Percentiles rank a stretch among this genome's conserved stretches.
These are phyloP conservation scores for Plantago major DNA, from an alignment of 257 asterid genomes.

Conservation along the genomic window DNA sequence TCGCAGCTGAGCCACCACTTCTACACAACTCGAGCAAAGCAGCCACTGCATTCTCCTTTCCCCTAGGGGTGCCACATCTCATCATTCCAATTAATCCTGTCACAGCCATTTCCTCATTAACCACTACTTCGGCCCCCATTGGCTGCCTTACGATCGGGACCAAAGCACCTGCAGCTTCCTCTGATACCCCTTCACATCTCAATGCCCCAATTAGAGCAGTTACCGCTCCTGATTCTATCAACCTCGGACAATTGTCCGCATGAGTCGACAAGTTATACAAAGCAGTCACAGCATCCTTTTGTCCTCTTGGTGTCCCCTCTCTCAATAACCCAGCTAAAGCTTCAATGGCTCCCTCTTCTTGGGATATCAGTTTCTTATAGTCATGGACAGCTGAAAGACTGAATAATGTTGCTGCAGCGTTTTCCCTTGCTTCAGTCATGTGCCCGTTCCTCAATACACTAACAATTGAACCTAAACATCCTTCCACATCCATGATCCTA, in stretches of 20 bases:
- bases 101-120: slow-evolving; percentile 59
- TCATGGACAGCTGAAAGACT: slow-evolving; percentile 94
- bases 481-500: slow-evolving; percentile 71
- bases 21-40: slow-evolving; percentile 78
- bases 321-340: slow-evolving; percentile 58
- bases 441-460: slow-evolving; percentile 60
- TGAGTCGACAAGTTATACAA: slow-evolving; percentile 77
- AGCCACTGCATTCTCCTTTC: slow-evolving; percentile 87
- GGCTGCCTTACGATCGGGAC: slow-evolving; percentile 74
- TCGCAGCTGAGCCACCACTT: slow-evolving; percentile 67
- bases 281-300: slow-evolving; percentile 90
- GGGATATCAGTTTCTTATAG: slow-evolving; percentile 65
- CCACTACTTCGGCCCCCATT: slow-evolving; percentile 69
- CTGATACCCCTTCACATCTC: slow-evolving; percentile 58
- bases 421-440: slow-evolving; percentile 83
- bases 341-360: slow-evolving; percentile 70
- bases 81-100: slow-evolving; percentile 62
- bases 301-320: slow-evolving; percentile 78
- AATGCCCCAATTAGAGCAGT: slow-evolving; percentile 57
- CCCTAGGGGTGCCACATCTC: slow-evolving; percentile 81
- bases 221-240: slow-evolving; percentile 81
- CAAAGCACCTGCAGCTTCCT: slow-evolving; percentile 94
- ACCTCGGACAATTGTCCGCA: slow-evolving; percentile 49
- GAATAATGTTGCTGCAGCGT: slow-evolving; percentile 90
- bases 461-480: slow-evolving; percentile 64